Base-by-base conservation (phyloP, 164 flowering plant species). In the Magnolia sinica region DNA sequence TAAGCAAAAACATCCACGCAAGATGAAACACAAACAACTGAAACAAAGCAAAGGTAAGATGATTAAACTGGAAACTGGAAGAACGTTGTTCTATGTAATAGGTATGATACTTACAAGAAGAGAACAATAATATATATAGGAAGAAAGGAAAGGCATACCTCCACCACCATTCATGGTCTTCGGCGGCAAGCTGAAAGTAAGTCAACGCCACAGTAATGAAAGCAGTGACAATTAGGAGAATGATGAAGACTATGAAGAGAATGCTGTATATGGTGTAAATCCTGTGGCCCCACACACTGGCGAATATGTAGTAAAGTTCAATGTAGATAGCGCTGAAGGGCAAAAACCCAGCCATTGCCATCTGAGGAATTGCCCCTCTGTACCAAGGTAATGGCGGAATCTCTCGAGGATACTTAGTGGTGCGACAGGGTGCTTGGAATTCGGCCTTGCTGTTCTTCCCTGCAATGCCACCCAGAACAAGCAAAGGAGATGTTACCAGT, bases 81-180 rank as follows among this genome's bases (percentile, higher is more conserved):
- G 45, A 37, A 37, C 7, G 7, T 37, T 37, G 45, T 37, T 37
- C 45, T 37, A 37, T 37, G 45, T 37, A 37, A 37, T 5, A 37
- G 45, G 45, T 37, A 37, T 37, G 45, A 37, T 37, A 37, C 45
- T 37, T 37, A 37, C 45, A 37, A 37, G 45, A 37, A 37, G 45
- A 37, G 45, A 37, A 37, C 45, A 37, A 4, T 37, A 37, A 37
- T 37, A 37, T 5, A 37, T 37, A 37, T 3, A 37, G 45, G 45
- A 37, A 37, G 45, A 37, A 63, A 22, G 23, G 4, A 64, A 19
- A 59, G 20, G 45, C 79, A 23, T 77, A 84, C 86, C 86, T 85
- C 87, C 87, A 85, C 87, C 87, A 85, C 87, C 87, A 85, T 70
- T 85, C 84, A 71, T 85, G 87, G 68, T 85, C 87, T 75, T 85